Percentiles rank a stretch among this genome's conserved stretches.
phyloP scores from a whole-genome alignment of 108 stramenopile species.

The Fragilariopsis cylindrus region DNA sequence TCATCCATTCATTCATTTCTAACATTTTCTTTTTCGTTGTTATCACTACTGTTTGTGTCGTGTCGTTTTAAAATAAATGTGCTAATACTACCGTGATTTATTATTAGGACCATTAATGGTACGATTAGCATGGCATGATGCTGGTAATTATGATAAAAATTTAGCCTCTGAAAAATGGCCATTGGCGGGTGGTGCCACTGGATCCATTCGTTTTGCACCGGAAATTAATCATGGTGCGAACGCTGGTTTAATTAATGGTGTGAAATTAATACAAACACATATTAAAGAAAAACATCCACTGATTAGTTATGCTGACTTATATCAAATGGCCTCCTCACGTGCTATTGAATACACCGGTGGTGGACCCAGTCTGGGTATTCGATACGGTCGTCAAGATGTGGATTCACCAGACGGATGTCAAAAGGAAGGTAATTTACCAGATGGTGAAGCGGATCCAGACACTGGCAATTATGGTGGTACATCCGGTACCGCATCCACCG shows the following conservation, averaged over 20 bases:
- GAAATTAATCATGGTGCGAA: slow-evolving; percentile 93
- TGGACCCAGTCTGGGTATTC: slow-evolving; percentile 79
- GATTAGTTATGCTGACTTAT: slow-evolving; percentile 78
- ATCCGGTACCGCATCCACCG: slow-evolving; percentile 60
- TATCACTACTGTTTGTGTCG: too few relatives aligned
- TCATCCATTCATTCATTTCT: too few relatives aligned
- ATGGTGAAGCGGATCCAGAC: slow-evolving; percentile 71
- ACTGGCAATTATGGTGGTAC: slow-evolving; percentile 66
- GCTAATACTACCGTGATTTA: too few relatives aligned
- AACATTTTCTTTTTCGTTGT: too few relatives aligned
- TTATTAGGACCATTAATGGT: slow-evolving; percentile 76
- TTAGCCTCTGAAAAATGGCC: slow-evolving; percentile 57
- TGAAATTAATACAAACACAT: slow-evolving; percentile 67
- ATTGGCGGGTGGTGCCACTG: slow-evolving; percentile 66
- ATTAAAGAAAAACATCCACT: slow-evolving; percentile 80
- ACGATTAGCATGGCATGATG: slow-evolving; percentile 97
- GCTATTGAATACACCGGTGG: slow-evolving; percentile 62
- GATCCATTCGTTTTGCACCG: slow-evolving; percentile 90
- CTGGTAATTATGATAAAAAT: slow-evolving; percentile 81
- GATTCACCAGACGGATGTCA: slow-evolving; percentile 42
- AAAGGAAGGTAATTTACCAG: slow-evolving; percentile 83
- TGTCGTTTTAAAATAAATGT: too few relatives aligned
- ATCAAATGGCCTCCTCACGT: slow-evolving; percentile 69
- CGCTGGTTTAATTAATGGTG: slow-evolving; percentile 76
- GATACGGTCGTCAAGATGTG: slow-evolving; percentile 81